A percentile compares a stretch with the other conserved stretches of the same genome.
These are phyloP conservation scores for Adansonia grandidieri DNA, from an alignment of 441 rosid species.

Conservation along the genomic window DNA sequence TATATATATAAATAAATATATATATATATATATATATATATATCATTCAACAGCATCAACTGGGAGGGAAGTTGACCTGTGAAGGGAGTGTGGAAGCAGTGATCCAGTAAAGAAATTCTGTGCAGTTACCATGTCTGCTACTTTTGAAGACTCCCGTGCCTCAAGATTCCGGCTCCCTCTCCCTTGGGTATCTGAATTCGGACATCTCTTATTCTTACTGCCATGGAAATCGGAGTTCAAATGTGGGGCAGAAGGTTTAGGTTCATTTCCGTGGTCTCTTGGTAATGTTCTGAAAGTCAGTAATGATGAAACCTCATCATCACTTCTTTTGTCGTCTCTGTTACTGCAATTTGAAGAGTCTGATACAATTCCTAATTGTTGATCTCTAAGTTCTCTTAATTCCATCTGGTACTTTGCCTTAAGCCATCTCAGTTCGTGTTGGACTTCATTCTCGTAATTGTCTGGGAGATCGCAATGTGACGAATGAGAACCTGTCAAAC, in stretches of 20 bases:
- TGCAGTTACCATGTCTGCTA: constrained; percentile 31
- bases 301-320: constrained; percentile 26
- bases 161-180: constrained; percentile 39
- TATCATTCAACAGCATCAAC: constrained; percentile 57
- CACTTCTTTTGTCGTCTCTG: constrained; percentile 23
- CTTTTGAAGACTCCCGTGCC: constrained; percentile 35
- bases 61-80: constrained; percentile 70
- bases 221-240: constrained; percentile 24
- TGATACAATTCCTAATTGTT: constrained; percentile 39
- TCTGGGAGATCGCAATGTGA: constrained; percentile 39
- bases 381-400: constrained; percentile 57
- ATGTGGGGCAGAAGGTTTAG: constrained; percentile 28
- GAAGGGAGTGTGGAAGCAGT: constrained; percentile 57
- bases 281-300: constrained; percentile 22
- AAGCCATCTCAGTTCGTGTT: constrained; percentile 69
- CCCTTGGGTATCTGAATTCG: constrained; percentile 37
- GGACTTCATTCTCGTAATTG: constrained; percentile 48
- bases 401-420: constrained; percentile 66
- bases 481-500: constrained; percentile 39
- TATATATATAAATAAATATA: constrained; percentile 34
- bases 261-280: constrained; percentile 27
- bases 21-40: too few relatives aligned
- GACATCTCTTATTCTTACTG: constrained; percentile 30
- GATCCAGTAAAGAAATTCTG: constrained; percentile 45
- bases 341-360: constrained; percentile 28